Conservation (phyloP, 345 rosid species). For the Corchorus capsularis region DNA sequence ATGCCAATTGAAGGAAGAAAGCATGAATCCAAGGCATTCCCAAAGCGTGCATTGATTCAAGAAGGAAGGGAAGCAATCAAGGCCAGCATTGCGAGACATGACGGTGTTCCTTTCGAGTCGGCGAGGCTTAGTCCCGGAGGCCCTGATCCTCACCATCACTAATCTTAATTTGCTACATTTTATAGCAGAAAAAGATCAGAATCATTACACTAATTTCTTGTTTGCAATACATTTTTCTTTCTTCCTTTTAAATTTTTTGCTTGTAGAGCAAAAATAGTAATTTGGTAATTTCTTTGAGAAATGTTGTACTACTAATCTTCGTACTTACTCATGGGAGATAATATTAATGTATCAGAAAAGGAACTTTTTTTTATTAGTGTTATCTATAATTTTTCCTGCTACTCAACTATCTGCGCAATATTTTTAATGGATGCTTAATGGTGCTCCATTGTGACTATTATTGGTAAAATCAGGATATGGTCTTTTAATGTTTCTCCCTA, state of each 20-base stretch:
- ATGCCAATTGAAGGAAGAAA: neutral
- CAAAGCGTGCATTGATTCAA: slow-evolving; percentile 38
- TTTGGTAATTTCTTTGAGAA: neutral
- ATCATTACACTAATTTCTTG: too few species aligned
- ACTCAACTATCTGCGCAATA: neutral
- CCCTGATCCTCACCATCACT: slow-evolving; percentile 71
- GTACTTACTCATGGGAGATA: neutral
- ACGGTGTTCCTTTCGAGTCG: slow-evolving; percentile 42
- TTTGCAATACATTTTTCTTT: neutral
- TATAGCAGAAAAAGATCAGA: too few species aligned
- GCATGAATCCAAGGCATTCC: neutral
- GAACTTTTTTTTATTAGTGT: neutral
- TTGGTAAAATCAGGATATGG: neutral
- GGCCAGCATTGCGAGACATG: slow-evolving; percentile 42
- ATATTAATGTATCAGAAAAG: slow-evolving; percentile 3
- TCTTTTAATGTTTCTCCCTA: neutral
- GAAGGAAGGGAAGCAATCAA: slow-evolving; percentile 45
- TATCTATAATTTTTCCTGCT: neutral
- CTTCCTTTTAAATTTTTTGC: neutral
- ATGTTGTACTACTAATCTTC: neutral
- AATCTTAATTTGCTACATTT: neutral
- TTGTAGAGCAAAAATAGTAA: neutral
- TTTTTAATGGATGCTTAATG: neutral
- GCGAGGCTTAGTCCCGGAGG: slow-evolving; percentile 66
- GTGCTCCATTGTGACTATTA: neutral